Base-by-base conservation (phyloP, 768 basidiomycete species). In the Naematelia aurantialba region DNA sequence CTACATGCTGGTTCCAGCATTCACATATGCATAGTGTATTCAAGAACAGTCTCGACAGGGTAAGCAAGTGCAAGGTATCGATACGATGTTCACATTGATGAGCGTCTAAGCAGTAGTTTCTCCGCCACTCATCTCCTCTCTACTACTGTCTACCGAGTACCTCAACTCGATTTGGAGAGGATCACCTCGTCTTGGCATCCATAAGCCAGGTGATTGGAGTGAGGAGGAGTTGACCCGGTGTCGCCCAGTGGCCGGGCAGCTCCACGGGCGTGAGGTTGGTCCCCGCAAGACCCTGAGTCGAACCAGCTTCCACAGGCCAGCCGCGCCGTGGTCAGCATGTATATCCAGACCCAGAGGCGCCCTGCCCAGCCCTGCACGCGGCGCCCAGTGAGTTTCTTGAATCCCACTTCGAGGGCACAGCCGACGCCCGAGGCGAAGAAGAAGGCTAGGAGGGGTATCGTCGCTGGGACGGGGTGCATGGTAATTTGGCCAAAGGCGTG, bases 401-500 rank as follows among this genome's bases (percentile, higher is more conserved):
- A 77, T 1, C 46, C 12, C 13, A 75, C 60, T 59, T 77, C 76
- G 1, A 55, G 24, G 0, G 63, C 59, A 56, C 70, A 65, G 2
- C 70, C 74, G 24, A 71, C 12, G 2, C 67, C 72, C 5, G 60
- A 65, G 21, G 63, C 24, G 22, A 73, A 19, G 69, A 77, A 77
- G 48, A 72, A 67, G 11, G 56, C 39, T 48, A 63, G 60, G 3
- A 75, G 58, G 14, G 50, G 55, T 25, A 54, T 30, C 29, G 70
- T 57, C 4, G 63, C 42, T 3, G 74, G 74, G 31, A 61, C 42
- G 8, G 74, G 74, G 46, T 57, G 42, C 59, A 70, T 66, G 13
- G 67, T 58, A 42, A 74, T 60, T 56, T 70, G 57, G 17, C 72
- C 72, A 30, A 75, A 45, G 22, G 70, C 68, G 60, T 75, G 76